Evolutionary conservation across 768 basidiomycete genomes (phyloP), one percentile per base, ranked within the genome.

Genomic region (Rhodotorula diobovata): DNA sequence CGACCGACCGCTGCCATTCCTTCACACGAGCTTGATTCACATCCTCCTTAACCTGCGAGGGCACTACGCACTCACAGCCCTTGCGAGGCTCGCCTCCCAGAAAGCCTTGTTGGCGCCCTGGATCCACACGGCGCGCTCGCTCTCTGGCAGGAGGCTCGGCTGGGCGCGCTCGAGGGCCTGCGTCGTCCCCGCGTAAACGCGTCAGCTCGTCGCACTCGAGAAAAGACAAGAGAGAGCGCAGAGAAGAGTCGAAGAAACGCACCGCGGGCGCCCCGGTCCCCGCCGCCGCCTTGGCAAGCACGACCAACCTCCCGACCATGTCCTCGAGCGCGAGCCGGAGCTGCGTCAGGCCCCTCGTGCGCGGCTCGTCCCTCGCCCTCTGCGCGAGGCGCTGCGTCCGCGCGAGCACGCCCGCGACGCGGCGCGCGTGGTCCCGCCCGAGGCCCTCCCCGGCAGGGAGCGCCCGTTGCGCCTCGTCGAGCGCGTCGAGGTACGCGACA

Each of bases 401-500:
- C 25, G 34, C 35, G 48, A 97, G 81, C 25, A 90, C 86, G 25
- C 88, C 86, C 78, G 97, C 91, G 88, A 98, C 56, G 90, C 79
- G 96, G 93, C 75, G 89, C 89, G n/a, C 91, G 91, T 32, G 94
- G 83, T 16, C 83, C 82, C 76, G 23, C 87, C 86, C 30, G 96
- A 81, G 79, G 92, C 87, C 10, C 83, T 67, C 94, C 81, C 25
- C 95, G 90, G 5, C 90, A 87, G 14, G 91, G 90, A 14, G 90
- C 87, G 77, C 91, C 90, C 79, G 95, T 7, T 34, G 28, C 30
- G 94, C 56, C 94, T 83, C 15, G 91, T 89, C 94, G 66, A 92
- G 83, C 45, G 96, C 84, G 4, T 89, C 85, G 61, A 88, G 87
- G 81, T 96, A 99, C 80, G 97, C 93, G 76, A 97, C 80, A 63